Conservation (phyloP, 2,329 filamentous ascomycete species). For the Penicillium crustosum region DNA sequence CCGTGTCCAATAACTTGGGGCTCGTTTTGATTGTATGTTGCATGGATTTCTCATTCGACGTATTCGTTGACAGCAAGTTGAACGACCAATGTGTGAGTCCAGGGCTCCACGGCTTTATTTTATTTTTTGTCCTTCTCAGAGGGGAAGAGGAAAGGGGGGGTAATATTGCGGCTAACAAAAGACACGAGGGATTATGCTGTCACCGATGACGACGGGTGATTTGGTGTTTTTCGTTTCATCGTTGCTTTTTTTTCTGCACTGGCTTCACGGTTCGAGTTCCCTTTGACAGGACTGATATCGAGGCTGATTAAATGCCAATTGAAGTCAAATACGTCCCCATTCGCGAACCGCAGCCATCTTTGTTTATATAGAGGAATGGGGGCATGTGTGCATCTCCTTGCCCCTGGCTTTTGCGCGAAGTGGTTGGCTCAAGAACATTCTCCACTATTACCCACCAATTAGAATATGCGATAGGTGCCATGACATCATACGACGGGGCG, state of each 20-base stretch:
- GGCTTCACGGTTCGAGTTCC: background rate
- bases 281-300: background rate
- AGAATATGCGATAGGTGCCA: background rate
- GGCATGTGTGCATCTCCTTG: slow-evolving; percentile 5
- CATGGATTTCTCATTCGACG: slow-evolving; percentile 9
- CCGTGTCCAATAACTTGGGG: slow-evolving; percentile 8
- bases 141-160: background rate
- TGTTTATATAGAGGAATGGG: slow-evolving; percentile 21
- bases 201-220: slow-evolving; percentile 26
- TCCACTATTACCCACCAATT: slow-evolving; percentile 19
- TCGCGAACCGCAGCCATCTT: slow-evolving; percentile 7
- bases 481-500: slow-evolving; percentile 19
- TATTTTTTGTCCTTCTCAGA: background rate
- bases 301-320: background rate
- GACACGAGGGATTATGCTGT: slow-evolving; percentile 21
- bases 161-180: slow-evolving; percentile 4
- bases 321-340: background rate
- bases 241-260: background rate
- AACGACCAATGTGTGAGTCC: background rate
- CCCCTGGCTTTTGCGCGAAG: slow-evolving; percentile 13
- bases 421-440: slow-evolving; percentile 7
- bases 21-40: slow-evolving; percentile 9
- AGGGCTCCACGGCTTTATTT: slow-evolving; percentile 2
- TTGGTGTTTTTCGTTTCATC: background rate
- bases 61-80: background rate